These are phyloP conservation scores for Phytophthora sp. DNA, from an alignment of 352 stramenopile genomes.

Conservation along the genomic window DNA sequence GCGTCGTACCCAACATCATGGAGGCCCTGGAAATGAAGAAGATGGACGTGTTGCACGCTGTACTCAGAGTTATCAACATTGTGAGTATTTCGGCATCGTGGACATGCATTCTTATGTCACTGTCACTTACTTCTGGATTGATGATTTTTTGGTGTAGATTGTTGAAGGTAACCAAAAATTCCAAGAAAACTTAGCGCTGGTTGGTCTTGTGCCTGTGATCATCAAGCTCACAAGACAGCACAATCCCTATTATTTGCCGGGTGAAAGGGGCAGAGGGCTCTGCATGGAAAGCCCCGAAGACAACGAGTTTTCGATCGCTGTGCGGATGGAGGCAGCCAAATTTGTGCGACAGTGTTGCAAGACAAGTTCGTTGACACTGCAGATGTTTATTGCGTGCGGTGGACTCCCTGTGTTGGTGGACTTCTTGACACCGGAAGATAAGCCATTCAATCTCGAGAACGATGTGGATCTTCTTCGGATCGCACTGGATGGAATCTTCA, in stretches of 20 bases:
- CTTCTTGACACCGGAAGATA: constrained; percentile 66
- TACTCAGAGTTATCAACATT: constrained; percentile 90
- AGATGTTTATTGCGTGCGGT: constrained; percentile 94
- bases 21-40: constrained; percentile 93
- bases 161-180: constrained; percentile 91
- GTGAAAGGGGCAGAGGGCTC: constrained; percentile 23
- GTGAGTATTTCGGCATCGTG: constrained; percentile 31
- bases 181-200: constrained; percentile 91
- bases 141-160: constrained; percentile 51
- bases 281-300: constrained; percentile 25
- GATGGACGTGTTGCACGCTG: constrained; percentile 82
- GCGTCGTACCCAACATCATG: constrained; percentile 93
- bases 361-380: constrained; percentile 87
- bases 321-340: constrained; percentile 87
- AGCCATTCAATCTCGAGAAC: constrained; percentile 29
- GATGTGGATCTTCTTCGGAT: constrained; percentile 79
- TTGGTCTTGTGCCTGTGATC: constrained; percentile 91
- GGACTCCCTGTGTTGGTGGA: constrained; percentile 87
- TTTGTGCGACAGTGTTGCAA: constrained; percentile 91
- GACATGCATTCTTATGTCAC: background rate
- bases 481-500: constrained; percentile 90
- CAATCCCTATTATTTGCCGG: constrained; percentile 40
- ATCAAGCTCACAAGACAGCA: constrained; percentile 85
- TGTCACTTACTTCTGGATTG: constrained; percentile 9
- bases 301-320: constrained; percentile 50